Evolutionary conservation across 1,284 basidiomycete genomes (phyloP), one percentile per base, ranked within the genome.

Genomic region (Naganishia sp.): DNA sequence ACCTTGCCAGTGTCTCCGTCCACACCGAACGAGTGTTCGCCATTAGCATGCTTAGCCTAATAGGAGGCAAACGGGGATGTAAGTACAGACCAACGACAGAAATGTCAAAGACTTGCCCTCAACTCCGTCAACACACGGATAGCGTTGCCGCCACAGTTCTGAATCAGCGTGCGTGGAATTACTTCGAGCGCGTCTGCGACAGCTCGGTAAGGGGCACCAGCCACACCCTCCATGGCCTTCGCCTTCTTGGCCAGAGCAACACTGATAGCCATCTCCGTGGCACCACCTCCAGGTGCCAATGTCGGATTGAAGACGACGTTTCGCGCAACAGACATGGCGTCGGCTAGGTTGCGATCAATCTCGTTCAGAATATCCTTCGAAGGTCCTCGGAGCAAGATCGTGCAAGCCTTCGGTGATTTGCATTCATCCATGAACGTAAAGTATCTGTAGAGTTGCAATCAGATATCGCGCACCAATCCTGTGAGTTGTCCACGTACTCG

Each of bases 341-440:
- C 96, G 0, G 94, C 93, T 35, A 99, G 85, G 81, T 99, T 99
- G 54, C 94, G 87, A 80, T 99, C 95, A 73, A 98, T 92, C 82
- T 99, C 95, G 81, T 98, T 96, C 50, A 99, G 84, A 73, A 99
- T 94, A 76, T 99, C 95, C 81, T 99, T 99, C 7, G 92, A 95
- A 0, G 95, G 95, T 1, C 95, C 95, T 49, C 95, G 92, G n/a
- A 99, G 88, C 60, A 99, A 86, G 79, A 99, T 94, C 10, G 95
- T 98, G 84, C 95, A 99, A 2, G 96, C 95, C 82, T 97, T 97
- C 35, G 95, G 95, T n/a, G 86, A 84, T 53, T 83, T 83, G 83
- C 96, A 99, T 77, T 93, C 87, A 43, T 91, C 92, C 65, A 98
- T 84, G 87, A 97, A 98, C 49, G 94, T 90, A 78, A 97, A 99